phyloP scores from a whole-genome alignment of 352 stramenopile genomes.

The Phytophthora pistaciae region DNA sequence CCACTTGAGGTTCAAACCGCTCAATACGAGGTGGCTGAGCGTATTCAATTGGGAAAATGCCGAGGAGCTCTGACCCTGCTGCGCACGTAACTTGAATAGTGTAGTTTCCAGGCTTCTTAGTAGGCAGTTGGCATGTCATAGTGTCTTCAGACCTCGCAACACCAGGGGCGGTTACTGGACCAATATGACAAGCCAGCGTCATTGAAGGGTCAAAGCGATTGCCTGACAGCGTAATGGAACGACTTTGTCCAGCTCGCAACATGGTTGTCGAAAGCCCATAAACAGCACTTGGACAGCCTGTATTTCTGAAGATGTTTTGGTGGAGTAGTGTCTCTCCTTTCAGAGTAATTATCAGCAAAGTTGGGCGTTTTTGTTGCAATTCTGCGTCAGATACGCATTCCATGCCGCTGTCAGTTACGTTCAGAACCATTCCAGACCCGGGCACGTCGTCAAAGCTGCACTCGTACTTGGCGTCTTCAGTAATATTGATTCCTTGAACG shows the following conservation, averaged over 20 bases:
- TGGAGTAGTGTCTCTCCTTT: slow-evolving; percentile 24
- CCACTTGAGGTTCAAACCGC: slow-evolving; percentile 21
- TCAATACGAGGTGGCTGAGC: slow-evolving; percentile 22
- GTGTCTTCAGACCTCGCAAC: slow-evolving; percentile 33
- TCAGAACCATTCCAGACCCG: slow-evolving; percentile 14
- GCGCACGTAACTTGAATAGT: slow-evolving; percentile 40
- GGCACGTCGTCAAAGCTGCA: slow-evolving; percentile 35
- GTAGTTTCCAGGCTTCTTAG: slow-evolving; percentile 46
- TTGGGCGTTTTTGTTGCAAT: slow-evolving; percentile 3
- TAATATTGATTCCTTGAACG: slow-evolving; percentile 24
- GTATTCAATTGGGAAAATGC: slow-evolving; percentile 39
- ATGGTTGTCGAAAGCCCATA: slow-evolving; percentile 16
- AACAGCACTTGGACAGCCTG: slow-evolving; percentile 29
- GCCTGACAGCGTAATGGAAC: slow-evolving; percentile 32
- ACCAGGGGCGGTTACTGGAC: slow-evolving; percentile 1
- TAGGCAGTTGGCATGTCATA: slow-evolving; percentile 37
- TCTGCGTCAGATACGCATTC: slow-evolving; percentile 22
- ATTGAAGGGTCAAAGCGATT: slow-evolving; percentile 39
- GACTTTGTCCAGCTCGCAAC: slow-evolving; percentile 25
- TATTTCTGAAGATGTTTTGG: slow-evolving; percentile 16
- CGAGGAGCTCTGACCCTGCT: slow-evolving; percentile 4
- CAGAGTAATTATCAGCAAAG: slow-evolving; percentile 18
- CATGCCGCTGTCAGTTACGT: slow-evolving; percentile 22
- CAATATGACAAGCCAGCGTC: slow-evolving; percentile 37
- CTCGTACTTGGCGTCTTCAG: slow-evolving; percentile 25